A percentile compares a stretch with the other conserved stretches of the same genome.
These are phyloP conservation scores for Fibroporia radiculosa DNA, from an alignment of 768 basidiomycete species.

Conservation along the genomic window DNA sequence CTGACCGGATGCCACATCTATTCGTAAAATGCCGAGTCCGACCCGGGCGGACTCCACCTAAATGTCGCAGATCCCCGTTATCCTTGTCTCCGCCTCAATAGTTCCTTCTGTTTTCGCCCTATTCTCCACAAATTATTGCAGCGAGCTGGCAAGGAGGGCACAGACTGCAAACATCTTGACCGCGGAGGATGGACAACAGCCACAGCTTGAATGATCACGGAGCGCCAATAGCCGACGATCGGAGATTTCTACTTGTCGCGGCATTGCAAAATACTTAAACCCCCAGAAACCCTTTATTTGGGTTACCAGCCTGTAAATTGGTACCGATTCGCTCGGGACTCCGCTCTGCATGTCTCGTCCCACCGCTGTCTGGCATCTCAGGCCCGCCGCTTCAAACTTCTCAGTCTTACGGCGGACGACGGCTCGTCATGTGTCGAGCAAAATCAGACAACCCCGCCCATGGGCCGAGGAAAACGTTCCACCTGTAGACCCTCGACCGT, in stretches of 20 bases:
- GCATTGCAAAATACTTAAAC: no score
- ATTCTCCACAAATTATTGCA: no score
- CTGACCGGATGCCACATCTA: conserved; percentile 1
- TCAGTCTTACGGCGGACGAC: not conserved
- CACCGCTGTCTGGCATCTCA: not conserved
- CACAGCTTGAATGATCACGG: not conserved
- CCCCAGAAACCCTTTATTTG: no score
- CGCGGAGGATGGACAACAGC: no score
- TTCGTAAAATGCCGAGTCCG: conserved; percentile 5
- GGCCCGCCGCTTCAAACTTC: not conserved
- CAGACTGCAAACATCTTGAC: no score
- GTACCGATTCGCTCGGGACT: no score
- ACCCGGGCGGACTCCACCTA: conserved; percentile 2
- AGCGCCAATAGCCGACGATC: not conserved
- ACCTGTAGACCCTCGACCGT: conserved; percentile 4
- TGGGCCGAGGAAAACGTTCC: conserved; percentile 2
- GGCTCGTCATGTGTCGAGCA: not conserved
- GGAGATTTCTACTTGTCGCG: no score
- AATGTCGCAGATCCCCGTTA: not conserved
- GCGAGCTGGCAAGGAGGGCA: no score
- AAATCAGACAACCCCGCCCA: conserved; percentile 1
- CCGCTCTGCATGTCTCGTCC: no score
- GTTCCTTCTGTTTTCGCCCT: no score
- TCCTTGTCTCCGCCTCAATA: conserved; percentile 1
- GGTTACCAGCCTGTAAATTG: no score